phyloP scores from a whole-genome alignment of 1,284 basidiomycete species.

The Apiotrichum gracile region DNA sequence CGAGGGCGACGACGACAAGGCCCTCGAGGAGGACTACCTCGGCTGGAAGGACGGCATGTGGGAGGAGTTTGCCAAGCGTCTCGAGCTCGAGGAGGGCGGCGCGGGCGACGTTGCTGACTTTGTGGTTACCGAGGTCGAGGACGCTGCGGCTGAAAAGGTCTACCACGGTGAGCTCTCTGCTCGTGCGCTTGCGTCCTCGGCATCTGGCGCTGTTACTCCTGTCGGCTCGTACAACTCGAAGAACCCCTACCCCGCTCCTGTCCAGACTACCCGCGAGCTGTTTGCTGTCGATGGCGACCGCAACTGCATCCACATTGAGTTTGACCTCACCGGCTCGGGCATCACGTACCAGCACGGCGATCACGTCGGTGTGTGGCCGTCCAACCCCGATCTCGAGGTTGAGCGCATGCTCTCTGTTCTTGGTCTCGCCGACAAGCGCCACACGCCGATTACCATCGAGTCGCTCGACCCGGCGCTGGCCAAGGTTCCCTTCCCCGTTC shows the following conservation, averaged over 20 bases:
- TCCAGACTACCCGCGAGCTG: conserved; percentile 71
- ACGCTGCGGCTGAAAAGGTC: no score
- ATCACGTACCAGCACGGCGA: conserved; percentile 99
- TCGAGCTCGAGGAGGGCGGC: conserved; percentile 90
- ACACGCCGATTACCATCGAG: conserved; percentile 81
- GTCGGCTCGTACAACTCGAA: conserved; percentile 64
- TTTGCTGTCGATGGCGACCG: conserved; percentile 70
- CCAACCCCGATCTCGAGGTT: conserved; percentile 87
- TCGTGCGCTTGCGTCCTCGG: conserved; percentile 59
- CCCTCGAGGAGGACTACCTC: conserved; percentile 99
- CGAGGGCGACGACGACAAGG: conserved; percentile 97
- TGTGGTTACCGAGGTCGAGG: conserved; percentile 68
- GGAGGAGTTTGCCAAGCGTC: conserved; percentile 69
- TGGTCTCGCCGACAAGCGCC: conserved; percentile 66
- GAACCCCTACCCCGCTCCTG: conserved; percentile 89
- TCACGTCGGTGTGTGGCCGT: conserved; percentile 95
- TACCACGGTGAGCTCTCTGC: conserved; percentile 72
- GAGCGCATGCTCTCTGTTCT: conserved; percentile 80
- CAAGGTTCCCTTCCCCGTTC: conserved; percentile 97
- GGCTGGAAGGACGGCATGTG: conserved; percentile 99
- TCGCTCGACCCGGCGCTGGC: conserved; percentile 95
- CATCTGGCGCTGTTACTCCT: conserved; percentile 53
- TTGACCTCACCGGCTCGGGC: conserved; percentile 89
- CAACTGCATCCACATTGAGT: conserved; percentile 93
- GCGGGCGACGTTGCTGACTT: conserved; percentile 93